A percentile compares a stretch with the other conserved stretches of the same genome.
Evolutionary conservation across 345 rosid genomes (phyloP).

Genomic region (Populus euphratica): DNA sequence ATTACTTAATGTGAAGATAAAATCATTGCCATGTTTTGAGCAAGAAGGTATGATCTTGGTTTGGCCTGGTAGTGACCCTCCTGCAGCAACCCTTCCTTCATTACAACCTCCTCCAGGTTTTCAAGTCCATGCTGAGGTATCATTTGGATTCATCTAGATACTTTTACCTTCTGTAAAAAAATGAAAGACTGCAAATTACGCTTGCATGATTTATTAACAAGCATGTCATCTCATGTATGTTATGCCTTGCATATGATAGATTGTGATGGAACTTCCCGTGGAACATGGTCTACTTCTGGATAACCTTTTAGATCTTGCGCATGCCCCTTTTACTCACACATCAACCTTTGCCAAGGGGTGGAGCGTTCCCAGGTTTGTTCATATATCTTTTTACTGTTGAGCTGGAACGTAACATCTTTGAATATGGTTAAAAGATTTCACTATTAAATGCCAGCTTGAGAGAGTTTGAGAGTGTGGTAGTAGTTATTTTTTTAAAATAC

Average conservation of each 20-base stretch:
- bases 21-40: slow-evolving; percentile 81
- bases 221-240: slow-evolving; percentile 2
- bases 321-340: slow-evolving; percentile 97
- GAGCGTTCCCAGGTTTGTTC: slow-evolving; percentile 84
- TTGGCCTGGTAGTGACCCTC: slow-evolving; percentile 93
- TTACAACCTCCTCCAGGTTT: slow-evolving; percentile 87
- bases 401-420: neutral
- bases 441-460: too few species aligned
- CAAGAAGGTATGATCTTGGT: slow-evolving; percentile 97
- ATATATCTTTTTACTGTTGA: neutral
- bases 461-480: too few species aligned
- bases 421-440: neutral
- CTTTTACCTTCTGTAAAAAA: neutral
- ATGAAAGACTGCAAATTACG: neutral
- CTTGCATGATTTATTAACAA: neutral
- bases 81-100: slow-evolving; percentile 65
- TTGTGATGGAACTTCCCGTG: slow-evolving; percentile 97
- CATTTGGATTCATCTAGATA: neutral
- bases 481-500: too few species aligned
- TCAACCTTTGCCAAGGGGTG: slow-evolving; percentile 98
- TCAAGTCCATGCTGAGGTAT: slow-evolving; percentile 91
- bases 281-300: slow-evolving; percentile 96
- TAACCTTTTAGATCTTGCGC: slow-evolving; percentile 94
- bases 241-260: slow-evolving; percentile 36
- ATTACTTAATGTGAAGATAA: slow-evolving; percentile 61